These are phyloP conservation scores for Alternaria gaisen DNA, from an alignment of 2,329 filamentous ascomycete genomes.

Conservation along the genomic window DNA sequence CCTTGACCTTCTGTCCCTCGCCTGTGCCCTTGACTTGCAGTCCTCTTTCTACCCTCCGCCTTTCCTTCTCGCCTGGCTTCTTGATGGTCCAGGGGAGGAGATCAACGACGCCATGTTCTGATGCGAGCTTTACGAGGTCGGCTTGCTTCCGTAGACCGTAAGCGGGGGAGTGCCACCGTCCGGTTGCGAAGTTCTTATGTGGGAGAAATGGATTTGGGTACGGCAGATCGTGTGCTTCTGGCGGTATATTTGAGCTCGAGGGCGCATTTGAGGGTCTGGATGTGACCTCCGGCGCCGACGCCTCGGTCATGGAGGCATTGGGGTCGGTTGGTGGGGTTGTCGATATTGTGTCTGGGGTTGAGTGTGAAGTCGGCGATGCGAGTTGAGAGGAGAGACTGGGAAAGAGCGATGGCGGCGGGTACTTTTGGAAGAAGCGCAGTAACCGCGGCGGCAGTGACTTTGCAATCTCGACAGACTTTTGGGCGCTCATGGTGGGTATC, in stretches of 20 bases:
- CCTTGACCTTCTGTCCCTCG: conserved; percentile 92
- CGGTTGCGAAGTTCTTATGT: conserved; percentile 79
- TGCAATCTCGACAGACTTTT: conserved; percentile 63
- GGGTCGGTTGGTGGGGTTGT: conserved; percentile 44
- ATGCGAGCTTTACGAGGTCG: conserved; percentile 86
- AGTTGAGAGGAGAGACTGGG: conserved; percentile 36
- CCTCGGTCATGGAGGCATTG: conserved; percentile 51
- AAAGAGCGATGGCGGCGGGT: conserved; percentile 72
- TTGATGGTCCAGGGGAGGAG: conserved; percentile 80
- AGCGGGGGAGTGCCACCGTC: conserved; percentile 82
- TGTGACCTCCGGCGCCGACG: conserved; percentile 40
- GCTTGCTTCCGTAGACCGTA: conserved; percentile 89
- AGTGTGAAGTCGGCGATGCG: conserved; percentile 22
- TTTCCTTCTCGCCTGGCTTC: conserved; percentile 74
- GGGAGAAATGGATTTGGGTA: conserved; percentile 82
- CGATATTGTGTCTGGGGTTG: conserved; percentile 26
- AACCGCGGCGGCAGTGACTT: conserved; percentile 79
- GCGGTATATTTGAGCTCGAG: conserved; percentile 22
- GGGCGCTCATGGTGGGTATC: conserved; percentile 36
- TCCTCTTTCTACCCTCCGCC: conserved; percentile 78
- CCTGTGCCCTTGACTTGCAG: conserved; percentile 91
- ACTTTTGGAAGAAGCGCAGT: conserved; percentile 86
- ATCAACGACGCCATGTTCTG: conserved; percentile 79
- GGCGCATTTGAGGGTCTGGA: conserved; percentile 20
- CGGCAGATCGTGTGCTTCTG: conserved; percentile 54